Conservation (phyloP, 495 filamentous ascomycete species). For the Aspergillus olivimuriae region DNA sequence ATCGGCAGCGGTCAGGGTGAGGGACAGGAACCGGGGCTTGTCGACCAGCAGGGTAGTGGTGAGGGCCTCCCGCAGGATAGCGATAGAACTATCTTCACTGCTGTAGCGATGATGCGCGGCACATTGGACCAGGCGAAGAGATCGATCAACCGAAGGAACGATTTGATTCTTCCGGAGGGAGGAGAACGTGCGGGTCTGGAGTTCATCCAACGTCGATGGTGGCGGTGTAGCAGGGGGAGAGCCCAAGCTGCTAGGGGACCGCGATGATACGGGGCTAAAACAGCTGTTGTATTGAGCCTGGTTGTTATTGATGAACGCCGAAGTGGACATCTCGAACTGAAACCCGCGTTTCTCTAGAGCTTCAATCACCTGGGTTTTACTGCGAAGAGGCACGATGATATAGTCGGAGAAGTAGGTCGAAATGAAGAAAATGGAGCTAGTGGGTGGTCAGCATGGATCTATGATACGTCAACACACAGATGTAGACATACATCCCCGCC, state of each 20-base stretch:
- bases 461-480: background rate
- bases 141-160: conserved; percentile 59
- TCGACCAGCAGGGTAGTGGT: conserved; percentile 51
- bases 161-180: conserved; percentile 68
- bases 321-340: conserved; percentile 67
- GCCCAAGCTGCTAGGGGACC: conserved; percentile 21
- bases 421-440: conserved; percentile 90
- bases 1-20: conserved; percentile 81
- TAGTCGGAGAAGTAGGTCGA: conserved; percentile 98
- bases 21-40: conserved; percentile 71
- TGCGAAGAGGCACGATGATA: conserved; percentile 78
- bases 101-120: conserved; percentile 56
- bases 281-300: conserved; percentile 12
- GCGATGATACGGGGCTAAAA: conserved; percentile 26
- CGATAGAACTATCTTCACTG: conserved; percentile 39
- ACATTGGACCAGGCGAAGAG: conserved; percentile 74
- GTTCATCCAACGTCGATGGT: conserved; percentile 65
- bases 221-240: conserved; percentile 65
- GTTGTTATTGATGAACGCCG: conserved; percentile 56
- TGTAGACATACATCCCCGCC: conserved; percentile 70
- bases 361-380: conserved; percentile 63
- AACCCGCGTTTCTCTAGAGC: conserved; percentile 78
- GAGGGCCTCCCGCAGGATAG: conserved; percentile 39
- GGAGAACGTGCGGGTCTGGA: conserved; percentile 77
- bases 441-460: conserved; percentile 2